Base-by-base conservation (phyloP, 1,139 yeast species). In the Pneumocystis carinii region DNA sequence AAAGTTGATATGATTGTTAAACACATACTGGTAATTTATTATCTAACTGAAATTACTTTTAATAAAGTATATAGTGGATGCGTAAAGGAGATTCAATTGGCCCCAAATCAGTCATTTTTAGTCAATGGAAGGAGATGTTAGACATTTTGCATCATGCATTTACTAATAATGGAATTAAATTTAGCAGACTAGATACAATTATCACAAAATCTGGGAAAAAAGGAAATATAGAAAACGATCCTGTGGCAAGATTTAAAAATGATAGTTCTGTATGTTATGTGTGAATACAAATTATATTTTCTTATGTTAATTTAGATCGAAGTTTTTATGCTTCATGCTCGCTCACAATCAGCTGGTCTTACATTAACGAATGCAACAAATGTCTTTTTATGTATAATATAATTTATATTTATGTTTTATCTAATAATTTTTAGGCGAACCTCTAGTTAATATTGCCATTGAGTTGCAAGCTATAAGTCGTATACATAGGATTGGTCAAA, bases 381-480 rank as follows among this genome's bases (percentile, higher is more conserved):
- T 72, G 90, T 92, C 0, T 66, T 70, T 41, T 59, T 70, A 42
- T 69, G 71, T 59, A n/a, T 59, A 17, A 35, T 32, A 8, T 3
- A 3, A 17, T 17, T 7, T 14, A 59, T 41, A 37, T 37, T 38
- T 57, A 57, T 86, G 27, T 48, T 48, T 48, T 48, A 88, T 68
- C 73, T 90, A 12, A 85, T 96, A 73, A 24, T 24, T 38, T 29
- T 53, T 61, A 62, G 56, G 61, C 19, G 98, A 92, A 72, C 97
- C 97, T 0, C 78, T 92, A 66, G 85, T 90, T n/a, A 90, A 89
- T 70, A 83, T 90, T 0, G 86, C 95, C 1, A 77, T 90, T 62
- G 97, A 92, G 70, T 73, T 87, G 29, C 98, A 92, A 71, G 97
- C 97, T 0, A 86, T 90, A 64, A 87, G 95, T 59, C 80, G 98